Evolutionary conservation across 495 filamentous ascomycete genomes (phyloP).

Genomic region (Neurospora terricola): DNA sequence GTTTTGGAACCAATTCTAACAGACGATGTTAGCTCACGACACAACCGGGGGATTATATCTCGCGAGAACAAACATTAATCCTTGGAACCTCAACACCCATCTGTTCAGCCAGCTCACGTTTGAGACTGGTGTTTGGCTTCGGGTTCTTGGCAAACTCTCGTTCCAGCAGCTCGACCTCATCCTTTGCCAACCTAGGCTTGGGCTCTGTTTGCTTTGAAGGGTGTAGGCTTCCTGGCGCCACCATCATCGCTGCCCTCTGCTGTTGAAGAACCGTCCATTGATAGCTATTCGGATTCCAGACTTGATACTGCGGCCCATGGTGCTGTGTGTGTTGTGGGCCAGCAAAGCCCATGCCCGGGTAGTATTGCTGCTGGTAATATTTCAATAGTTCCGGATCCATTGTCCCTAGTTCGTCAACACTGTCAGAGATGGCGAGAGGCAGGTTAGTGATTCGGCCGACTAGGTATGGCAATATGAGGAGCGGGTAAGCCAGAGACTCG

Average conservation of each 20-base stretch:
- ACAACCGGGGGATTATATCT: neutral
- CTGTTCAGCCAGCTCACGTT: slow-evolving; percentile 61
- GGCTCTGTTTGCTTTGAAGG: slow-evolving; percentile 38
- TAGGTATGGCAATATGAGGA: neutral
- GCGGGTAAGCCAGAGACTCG: neutral
- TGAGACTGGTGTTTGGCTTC: slow-evolving; percentile 68
- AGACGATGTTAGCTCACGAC: slow-evolving; percentile 20
- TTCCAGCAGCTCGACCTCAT: slow-evolving; percentile 71
- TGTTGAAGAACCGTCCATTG: slow-evolving; percentile 9
- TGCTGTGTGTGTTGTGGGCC: slow-evolving; percentile 11
- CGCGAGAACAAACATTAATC: slow-evolving; percentile 55
- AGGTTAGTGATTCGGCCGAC: neutral
- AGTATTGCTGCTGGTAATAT: slow-evolving; percentile 16
- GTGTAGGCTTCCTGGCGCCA: slow-evolving; percentile 21
- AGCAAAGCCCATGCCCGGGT: slow-evolving; percentile 7
- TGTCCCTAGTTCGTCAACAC: neutral
- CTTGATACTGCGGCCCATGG: slow-evolving; percentile 14
- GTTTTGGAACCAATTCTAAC: slow-evolving; percentile 88
- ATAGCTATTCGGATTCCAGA: slow-evolving; percentile 14
- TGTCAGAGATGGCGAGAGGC: neutral
- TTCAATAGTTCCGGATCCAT: slow-evolving; percentile 26
- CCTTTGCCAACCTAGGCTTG: slow-evolving; percentile 65
- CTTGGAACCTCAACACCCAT: slow-evolving; percentile 64
- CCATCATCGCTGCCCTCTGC: slow-evolving; percentile 14
- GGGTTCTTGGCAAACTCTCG: slow-evolving; percentile 63